Percentiles rank a stretch among this genome's conserved stretches.
phyloP scores from a whole-genome alignment of 73 alveolate genomes.

The Blepharisma stoltei region DNA sequence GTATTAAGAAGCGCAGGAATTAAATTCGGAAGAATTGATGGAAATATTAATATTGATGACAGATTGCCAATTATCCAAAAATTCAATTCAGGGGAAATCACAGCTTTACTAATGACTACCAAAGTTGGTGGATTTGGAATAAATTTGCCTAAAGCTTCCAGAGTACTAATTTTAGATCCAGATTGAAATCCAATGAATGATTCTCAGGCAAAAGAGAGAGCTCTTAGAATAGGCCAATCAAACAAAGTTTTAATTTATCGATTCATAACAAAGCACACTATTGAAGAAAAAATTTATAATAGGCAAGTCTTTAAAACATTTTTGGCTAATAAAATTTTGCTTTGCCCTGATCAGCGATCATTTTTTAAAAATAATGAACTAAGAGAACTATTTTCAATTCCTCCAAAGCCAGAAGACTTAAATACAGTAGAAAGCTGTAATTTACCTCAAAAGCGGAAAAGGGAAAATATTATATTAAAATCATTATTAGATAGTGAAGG shows the following conservation, averaged over 20 bases:
- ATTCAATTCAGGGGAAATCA: not conserved
- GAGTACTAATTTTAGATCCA: constrained; percentile 99
- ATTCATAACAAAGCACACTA: constrained; percentile 81
- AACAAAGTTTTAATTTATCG: constrained; percentile 93
- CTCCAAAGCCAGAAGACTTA: not conserved
- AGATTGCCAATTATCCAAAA: not conserved
- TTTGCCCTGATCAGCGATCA: not conserved
- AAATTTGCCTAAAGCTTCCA: constrained; percentile 96
- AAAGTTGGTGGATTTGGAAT: constrained; percentile 99
- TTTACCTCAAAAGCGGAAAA: not conserved
- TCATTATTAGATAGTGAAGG: not conserved
- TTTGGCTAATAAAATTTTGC: not conserved
- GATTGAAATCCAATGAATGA: constrained; percentile 99
- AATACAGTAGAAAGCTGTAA: not conserved
- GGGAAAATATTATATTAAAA: not conserved
- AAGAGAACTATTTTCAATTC: not conserved
- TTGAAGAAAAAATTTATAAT: constrained; percentile 94
- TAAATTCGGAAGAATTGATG: constrained; percentile 76
- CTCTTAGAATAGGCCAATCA: constrained; percentile 99
- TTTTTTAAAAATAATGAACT: not conserved
- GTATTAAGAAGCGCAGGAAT: constrained; percentile 65
- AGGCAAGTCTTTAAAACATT: constrained; percentile 76
- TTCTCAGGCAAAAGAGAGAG: constrained; percentile 98
- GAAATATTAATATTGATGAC: constrained; percentile 71
- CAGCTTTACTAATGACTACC: constrained; percentile 61